Evolutionary conservation across 108 stramenopile genomes (phyloP).

Genomic region (Epithemia pelagica): DNA sequence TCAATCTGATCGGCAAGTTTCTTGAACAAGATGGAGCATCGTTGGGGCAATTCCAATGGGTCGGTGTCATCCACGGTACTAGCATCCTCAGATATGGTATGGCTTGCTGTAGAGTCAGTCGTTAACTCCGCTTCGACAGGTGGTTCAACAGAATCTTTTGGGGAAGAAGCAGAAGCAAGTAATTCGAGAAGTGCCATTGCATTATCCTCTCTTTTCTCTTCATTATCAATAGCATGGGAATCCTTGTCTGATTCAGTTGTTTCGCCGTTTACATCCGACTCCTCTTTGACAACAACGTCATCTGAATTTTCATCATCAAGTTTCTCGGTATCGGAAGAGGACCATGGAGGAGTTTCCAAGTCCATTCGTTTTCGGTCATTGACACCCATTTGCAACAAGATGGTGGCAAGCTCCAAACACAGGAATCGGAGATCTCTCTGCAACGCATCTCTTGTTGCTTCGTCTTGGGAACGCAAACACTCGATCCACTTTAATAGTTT

Average conservation of each 20-base stretch:
- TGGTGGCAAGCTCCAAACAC: background rate
- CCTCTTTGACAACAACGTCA: background rate
- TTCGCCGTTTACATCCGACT: background rate
- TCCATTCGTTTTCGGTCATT: background rate
- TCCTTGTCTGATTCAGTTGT: background rate
- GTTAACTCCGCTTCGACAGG: background rate
- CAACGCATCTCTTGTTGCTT: slow-evolving; percentile 4
- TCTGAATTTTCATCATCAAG: background rate
- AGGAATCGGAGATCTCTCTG: background rate
- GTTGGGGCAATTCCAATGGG: background rate
- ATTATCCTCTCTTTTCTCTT: background rate
- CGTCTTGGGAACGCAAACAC: background rate
- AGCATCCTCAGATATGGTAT: no score
- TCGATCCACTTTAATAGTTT: slow-evolving; percentile 51
- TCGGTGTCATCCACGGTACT: background rate
- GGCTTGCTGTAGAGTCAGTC: no score
- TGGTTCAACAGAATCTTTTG: background rate
- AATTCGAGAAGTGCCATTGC: no score
- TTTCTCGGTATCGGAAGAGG: background rate
- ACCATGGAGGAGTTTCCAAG: background rate
- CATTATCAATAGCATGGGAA: background rate
- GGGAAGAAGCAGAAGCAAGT: no score
- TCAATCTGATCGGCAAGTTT: background rate
- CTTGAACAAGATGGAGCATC: background rate
- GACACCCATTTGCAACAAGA: background rate